A percentile compares a stretch with the other conserved stretches of the same genome.
Evolutionary conservation across 257 asterid species (phyloP).

Genomic region (Ilex asprella): DNA sequence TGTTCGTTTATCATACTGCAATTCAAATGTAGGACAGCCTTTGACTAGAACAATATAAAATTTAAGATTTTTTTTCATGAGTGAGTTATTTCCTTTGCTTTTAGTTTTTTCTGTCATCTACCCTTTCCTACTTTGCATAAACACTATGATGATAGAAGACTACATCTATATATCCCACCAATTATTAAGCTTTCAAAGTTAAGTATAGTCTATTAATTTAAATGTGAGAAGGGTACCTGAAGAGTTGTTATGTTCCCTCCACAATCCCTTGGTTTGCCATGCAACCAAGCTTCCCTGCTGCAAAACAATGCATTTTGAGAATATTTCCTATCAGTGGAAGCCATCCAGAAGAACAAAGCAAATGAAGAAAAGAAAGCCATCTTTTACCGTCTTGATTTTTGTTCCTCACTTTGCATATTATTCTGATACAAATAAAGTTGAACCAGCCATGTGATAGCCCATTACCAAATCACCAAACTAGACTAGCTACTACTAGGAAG

Average conservation of each 20-base stretch:
- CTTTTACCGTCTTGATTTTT: neutral
- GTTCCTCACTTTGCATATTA: slow-evolving; percentile 18
- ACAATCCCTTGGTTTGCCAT: slow-evolving; percentile 42
- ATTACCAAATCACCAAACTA: slow-evolving; percentile 8
- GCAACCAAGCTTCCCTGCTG: slow-evolving; percentile 85
- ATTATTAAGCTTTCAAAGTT: no score
- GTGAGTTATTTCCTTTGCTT: slow-evolving; percentile 12
- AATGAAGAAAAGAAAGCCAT: neutral
- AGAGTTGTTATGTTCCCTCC: slow-evolving; percentile 45
- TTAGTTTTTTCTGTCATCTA: slow-evolving; percentile 5
- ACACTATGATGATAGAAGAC: neutral
- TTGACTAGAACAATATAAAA: no score
- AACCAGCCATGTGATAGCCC: neutral
- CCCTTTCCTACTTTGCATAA: slow-evolving; percentile 10
- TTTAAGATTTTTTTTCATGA: no score
- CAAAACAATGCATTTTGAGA: slow-evolving; percentile 29
- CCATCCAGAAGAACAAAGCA: neutral
- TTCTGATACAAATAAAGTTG: slow-evolving; percentile 24
- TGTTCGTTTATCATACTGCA: no score
- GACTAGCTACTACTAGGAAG: slow-evolving; percentile 2
- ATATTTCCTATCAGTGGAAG: slow-evolving; percentile 22
- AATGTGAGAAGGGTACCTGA: slow-evolving; percentile 42
- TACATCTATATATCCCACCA: no score
- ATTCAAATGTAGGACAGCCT: no score
- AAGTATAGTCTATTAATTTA: neutral